Evolutionary conservation across 441 rosid species (phyloP).

Genomic region (Erysimum cheiri): DNA sequence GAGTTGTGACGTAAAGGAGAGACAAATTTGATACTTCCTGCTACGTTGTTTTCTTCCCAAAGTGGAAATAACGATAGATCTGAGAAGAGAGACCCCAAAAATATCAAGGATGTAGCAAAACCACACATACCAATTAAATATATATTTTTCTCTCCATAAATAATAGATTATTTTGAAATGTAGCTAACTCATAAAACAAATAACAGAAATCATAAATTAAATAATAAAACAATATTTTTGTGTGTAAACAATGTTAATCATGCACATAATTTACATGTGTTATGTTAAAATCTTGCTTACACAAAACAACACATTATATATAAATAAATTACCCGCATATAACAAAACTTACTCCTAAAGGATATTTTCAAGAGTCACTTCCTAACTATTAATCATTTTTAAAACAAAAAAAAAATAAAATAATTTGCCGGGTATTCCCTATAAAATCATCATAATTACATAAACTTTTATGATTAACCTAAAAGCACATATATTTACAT

Average conservation of each 20-base stretch:
- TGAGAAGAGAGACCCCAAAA: slow-evolving; percentile 1
- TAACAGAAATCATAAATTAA: neutral
- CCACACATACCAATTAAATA: slow-evolving; percentile 14
- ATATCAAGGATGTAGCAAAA: slow-evolving; percentile 23
- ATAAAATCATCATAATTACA: neutral
- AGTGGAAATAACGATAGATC: slow-evolving; percentile 31
- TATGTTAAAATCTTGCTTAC: neutral
- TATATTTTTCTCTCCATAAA: neutral
- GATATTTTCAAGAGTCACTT: no score
- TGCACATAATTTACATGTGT: no score
- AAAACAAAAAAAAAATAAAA: no score
- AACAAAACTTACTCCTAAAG: neutral
- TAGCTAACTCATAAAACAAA: neutral
- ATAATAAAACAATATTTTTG: neutral
- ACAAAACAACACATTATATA: neutral
- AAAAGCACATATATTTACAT: neutral
- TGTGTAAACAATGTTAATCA: no score
- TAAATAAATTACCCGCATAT: no score
- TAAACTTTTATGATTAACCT: neutral
- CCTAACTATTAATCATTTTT: no score
- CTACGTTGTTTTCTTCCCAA: slow-evolving; percentile 32
- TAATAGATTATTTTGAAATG: neutral
- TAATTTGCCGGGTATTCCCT: neutral
- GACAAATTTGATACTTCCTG: slow-evolving; percentile 15
- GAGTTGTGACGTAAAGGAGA: slow-evolving; percentile 20